Conservation (phyloP, 2,329 filamentous ascomycete genomes). For the Botryosphaeria dothidea region DNA sequence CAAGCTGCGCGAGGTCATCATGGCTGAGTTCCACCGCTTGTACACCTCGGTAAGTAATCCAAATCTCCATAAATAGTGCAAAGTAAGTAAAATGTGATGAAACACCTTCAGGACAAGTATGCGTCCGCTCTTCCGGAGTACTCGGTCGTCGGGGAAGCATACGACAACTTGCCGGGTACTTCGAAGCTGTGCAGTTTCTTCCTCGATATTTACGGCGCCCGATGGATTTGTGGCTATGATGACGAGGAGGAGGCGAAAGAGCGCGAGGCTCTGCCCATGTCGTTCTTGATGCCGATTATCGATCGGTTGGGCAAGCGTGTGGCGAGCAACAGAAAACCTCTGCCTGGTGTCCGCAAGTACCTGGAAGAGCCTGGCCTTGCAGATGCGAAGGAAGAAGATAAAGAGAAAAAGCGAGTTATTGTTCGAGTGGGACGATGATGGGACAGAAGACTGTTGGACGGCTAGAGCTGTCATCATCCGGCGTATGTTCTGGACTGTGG, state of each 20-base stretch:
- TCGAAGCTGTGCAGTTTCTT: not conserved
- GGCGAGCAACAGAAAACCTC: not conserved
- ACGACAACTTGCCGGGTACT: not conserved
- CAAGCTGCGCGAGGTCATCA: not conserved
- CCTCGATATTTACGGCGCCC: not conserved
- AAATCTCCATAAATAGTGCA: too few relatives aligned
- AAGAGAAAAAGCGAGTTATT: too few relatives aligned
- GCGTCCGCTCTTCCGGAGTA: not conserved
- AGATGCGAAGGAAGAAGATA: not conserved
- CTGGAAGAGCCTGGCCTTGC: not conserved
- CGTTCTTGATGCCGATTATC: not conserved
- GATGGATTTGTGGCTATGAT: not conserved
- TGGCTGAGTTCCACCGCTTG: not conserved
- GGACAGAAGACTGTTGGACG: too few relatives aligned
- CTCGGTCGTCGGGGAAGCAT: not conserved
- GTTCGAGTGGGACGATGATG: too few relatives aligned
- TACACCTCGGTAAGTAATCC: too few relatives aligned
- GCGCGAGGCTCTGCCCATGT: not conserved
- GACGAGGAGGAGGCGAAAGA: not conserved
- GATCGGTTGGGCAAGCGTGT: not conserved
- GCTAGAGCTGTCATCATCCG: too few relatives aligned
- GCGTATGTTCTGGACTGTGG: too few relatives aligned
- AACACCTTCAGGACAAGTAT: too few relatives aligned
- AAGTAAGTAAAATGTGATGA: too few relatives aligned
- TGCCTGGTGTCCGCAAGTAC: not conserved